Percentiles rank a stretch among this genome's conserved stretches.
Evolutionary conservation across 176 grass and related monocot species (phyloP).

Genomic region (Guadua angustifolia): DNA sequence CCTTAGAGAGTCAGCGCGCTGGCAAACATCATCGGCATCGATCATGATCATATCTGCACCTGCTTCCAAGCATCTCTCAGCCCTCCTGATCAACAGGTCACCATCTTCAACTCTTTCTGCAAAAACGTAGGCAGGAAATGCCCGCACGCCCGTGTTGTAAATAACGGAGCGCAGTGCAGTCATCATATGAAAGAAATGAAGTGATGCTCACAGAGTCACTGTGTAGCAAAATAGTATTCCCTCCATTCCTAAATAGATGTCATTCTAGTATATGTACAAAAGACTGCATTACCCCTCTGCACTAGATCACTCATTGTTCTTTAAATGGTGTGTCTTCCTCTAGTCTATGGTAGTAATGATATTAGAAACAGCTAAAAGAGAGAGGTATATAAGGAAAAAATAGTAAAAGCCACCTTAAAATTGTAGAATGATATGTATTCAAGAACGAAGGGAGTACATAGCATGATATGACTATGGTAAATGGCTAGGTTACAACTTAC

Average conservation of each 20-base stretch:
- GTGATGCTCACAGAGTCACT: neutral
- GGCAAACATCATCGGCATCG: slow-evolving; percentile 75
- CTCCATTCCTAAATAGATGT: no score
- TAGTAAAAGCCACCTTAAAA: no score
- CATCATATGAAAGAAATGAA: neutral
- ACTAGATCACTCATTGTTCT: no score
- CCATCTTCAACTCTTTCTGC: slow-evolving; percentile 82
- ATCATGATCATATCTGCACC: slow-evolving; percentile 90
- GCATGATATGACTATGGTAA: neutral
- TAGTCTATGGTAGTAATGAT: no score
- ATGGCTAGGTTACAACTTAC: neutral
- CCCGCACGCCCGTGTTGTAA: neutral
- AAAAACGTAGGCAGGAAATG: neutral
- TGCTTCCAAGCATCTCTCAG: slow-evolving; percentile 89
- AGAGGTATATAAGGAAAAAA: no score
- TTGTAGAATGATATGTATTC: no score
- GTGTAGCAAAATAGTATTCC: neutral
- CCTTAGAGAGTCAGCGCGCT: slow-evolving; percentile 54
- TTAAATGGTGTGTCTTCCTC: no score
- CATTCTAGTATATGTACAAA: no score
- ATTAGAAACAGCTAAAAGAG: no score
- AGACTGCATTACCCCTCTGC: no score
- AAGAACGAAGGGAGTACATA: no score
- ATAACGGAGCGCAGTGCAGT: neutral
- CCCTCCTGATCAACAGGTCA: slow-evolving; percentile 81